phyloP scores from a whole-genome alignment of 805 yeast species.

The Monosporozyma siamensis region DNA sequence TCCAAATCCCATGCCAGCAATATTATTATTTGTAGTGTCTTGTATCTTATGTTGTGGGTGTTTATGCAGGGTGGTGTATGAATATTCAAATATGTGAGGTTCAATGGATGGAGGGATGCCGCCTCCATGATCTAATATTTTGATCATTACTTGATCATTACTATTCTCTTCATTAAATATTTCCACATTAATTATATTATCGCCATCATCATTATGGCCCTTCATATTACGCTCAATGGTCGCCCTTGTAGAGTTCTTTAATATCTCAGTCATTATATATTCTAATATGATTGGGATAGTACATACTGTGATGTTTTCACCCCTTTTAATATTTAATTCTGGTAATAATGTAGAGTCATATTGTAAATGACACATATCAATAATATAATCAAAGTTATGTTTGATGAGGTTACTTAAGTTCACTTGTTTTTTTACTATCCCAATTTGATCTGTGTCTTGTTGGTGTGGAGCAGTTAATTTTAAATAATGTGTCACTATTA shows the following conservation, averaged over 20 bases:
- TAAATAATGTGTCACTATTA: constrained; percentile 79
- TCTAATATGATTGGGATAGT: constrained; percentile 84
- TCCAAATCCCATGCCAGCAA: constrained; percentile 97
- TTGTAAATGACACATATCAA: constrained; percentile 73
- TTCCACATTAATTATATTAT: constrained; percentile 16
- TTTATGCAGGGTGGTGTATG: constrained; percentile 42
- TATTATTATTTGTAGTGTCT: constrained; percentile 45
- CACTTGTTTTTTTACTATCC: constrained; percentile 57
- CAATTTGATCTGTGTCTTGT: constrained; percentile 29
- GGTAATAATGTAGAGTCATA: constrained; percentile 68
- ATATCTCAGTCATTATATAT: constrained; percentile 74
- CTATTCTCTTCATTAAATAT: constrained; percentile 19
- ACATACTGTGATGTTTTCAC: constrained; percentile 56
- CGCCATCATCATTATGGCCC: too few relatives aligned
- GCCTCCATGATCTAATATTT: constrained; percentile 80
- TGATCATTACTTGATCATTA: constrained; percentile 46
- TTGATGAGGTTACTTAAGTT: constrained; percentile 54
- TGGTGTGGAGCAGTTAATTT: constrained; percentile 32
- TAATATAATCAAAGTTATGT: constrained; percentile 63
- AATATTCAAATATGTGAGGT: constrained; percentile 68
- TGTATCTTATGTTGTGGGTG: neutral
- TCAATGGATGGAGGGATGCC: constrained; percentile 69
- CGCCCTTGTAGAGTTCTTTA: constrained; percentile 83
- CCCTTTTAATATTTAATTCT: constrained; percentile 32
- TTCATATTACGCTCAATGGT: constrained; percentile 59